Conservation (phyloP, 2,329 filamentous ascomycete species). For the Alternaria novae-zelandiae region DNA sequence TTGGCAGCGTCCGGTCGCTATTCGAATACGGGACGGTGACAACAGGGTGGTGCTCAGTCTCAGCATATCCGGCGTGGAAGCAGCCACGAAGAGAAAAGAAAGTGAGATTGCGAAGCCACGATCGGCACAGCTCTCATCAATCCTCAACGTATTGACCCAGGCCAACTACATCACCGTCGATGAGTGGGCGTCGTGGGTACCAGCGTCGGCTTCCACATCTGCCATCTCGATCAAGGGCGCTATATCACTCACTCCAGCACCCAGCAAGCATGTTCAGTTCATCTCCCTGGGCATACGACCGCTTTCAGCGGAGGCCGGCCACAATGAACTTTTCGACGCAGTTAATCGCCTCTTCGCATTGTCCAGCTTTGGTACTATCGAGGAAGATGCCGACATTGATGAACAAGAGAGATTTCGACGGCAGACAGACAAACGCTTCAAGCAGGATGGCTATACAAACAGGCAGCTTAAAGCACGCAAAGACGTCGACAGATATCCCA, state of each 20-base stretch:
- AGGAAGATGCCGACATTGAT: constrained; percentile 51
- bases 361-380: constrained; percentile 75
- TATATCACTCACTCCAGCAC: constrained; percentile 73
- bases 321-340: constrained; percentile 74
- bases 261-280: constrained; percentile 78
- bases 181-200: constrained; percentile 68
- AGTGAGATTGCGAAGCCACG: constrained; percentile 6
- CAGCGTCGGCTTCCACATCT: constrained; percentile 69
- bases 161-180: constrained; percentile 65
- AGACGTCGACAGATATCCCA: constrained; percentile 81
- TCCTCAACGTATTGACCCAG: constrained; percentile 64
- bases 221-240: constrained; percentile 70
- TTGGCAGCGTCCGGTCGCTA: constrained; percentile 64
- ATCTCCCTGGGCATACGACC: constrained; percentile 78
- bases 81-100: not conserved
- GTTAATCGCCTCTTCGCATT: constrained; percentile 78
- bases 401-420: constrained; percentile 47
- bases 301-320: constrained; percentile 60
- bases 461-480: constrained; percentile 65
- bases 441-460: constrained; percentile 56
- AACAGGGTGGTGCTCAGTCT: constrained; percentile 47
- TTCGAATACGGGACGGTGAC: constrained; percentile 65
- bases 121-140: constrained; percentile 25
- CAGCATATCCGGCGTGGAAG: constrained; percentile 19
- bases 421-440: constrained; percentile 52